Conservation (phyloP, 306 rosid species). For the Rosa multiflora region DNA sequence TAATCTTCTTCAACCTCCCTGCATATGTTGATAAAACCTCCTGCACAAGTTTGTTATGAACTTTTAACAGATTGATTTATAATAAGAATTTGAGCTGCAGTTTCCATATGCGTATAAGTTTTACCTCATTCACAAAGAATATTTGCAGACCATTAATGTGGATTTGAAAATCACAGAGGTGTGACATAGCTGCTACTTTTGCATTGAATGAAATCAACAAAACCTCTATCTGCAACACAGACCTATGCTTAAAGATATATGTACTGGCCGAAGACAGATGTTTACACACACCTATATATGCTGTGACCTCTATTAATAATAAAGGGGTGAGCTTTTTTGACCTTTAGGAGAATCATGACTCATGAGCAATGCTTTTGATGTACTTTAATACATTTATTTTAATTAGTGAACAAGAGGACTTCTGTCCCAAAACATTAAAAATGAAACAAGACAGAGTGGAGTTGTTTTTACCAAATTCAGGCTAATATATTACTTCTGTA, state of each 20-base stretch:
- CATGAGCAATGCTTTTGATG: slow-evolving; percentile 8
- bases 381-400: neutral
- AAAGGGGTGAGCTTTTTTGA: slow-evolving; percentile 5
- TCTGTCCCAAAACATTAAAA: neutral
- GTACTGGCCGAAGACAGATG: slow-evolving; percentile 9
- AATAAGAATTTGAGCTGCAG: neutral
- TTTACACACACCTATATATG: neutral
- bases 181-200: slow-evolving; percentile 42
- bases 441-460: neutral
- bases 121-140: slow-evolving; percentile 59
- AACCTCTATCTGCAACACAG: slow-evolving; percentile 9
- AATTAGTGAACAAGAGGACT: slow-evolving; percentile 5
- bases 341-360: slow-evolving; percentile 12
- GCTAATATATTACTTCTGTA: neutral
- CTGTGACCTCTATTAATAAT: neutral
- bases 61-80: neutral
- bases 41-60: slow-evolving; percentile 35
- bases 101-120: neutral
- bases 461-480: neutral
- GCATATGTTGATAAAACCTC: slow-evolving; percentile 43
- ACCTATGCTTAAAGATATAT: neutral
- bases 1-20: slow-evolving; percentile 48
- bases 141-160: slow-evolving; percentile 52
- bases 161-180: slow-evolving; percentile 49
- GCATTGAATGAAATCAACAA: slow-evolving; percentile 29